These are phyloP conservation scores for Aspergillus nomiae DNA, from an alignment of 2,329 filamentous ascomycete genomes.

Conservation along the genomic window DNA sequence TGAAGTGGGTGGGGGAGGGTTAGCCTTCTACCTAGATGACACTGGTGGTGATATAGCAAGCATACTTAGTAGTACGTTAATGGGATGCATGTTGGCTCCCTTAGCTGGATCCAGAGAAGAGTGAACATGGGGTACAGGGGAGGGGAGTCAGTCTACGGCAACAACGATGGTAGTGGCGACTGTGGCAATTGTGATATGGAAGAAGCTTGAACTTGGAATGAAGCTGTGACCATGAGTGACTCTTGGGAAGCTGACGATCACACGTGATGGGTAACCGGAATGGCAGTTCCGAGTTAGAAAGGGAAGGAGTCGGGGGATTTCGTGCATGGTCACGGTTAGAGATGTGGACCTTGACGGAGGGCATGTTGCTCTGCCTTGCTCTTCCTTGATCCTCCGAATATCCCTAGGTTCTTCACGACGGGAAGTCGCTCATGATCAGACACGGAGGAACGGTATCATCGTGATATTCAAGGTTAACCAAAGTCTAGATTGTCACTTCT, in stretches of 20 bases:
- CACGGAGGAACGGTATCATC: neutral
- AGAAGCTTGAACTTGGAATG: neutral
- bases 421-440: neutral
- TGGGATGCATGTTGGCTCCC: neutral
- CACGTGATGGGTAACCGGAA: constrained; percentile 1
- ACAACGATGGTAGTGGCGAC: neutral
- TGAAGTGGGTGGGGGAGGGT: neutral
- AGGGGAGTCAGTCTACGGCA: neutral
- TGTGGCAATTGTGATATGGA: neutral
- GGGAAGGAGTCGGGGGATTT: neutral
- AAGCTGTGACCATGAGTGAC: neutral
- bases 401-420: neutral
- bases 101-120: neutral
- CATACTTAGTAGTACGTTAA: neutral
- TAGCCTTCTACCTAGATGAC: neutral
- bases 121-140: neutral
- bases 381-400: neutral
- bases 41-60: neutral
- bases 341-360: no score
- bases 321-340: neutral
- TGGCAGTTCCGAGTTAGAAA: neutral
- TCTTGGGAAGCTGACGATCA: neutral
- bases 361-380: neutral
- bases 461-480: neutral
- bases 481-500: neutral